Evolutionary conservation across 345 rosid species (phyloP).

Genomic region (Salix viminalis): DNA sequence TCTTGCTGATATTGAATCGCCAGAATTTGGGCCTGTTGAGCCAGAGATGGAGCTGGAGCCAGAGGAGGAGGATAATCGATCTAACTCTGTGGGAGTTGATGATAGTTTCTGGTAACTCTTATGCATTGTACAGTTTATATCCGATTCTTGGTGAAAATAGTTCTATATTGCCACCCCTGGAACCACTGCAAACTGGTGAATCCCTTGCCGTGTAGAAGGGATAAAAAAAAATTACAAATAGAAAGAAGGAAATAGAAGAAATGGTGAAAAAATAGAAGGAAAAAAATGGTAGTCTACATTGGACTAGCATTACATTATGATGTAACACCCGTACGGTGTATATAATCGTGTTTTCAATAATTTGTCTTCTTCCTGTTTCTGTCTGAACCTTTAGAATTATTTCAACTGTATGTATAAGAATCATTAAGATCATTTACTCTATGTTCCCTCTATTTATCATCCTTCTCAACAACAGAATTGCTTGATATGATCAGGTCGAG

Average conservation of each 20-base stretch:
- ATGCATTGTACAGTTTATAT: slow-evolving; percentile 50
- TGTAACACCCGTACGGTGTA: slow-evolving; percentile 25
- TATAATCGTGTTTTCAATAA: not conserved
- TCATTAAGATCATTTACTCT: not conserved
- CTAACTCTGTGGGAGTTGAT: slow-evolving; percentile 48
- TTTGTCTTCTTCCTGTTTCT: not conserved
- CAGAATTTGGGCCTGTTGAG: slow-evolving; percentile 57
- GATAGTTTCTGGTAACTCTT: slow-evolving; percentile 62
- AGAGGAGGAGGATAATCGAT: slow-evolving; percentile 54
- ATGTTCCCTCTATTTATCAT: not conserved
- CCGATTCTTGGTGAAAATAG: slow-evolving; percentile 25
- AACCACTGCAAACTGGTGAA: not conserved
- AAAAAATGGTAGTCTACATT: slow-evolving; percentile 33
- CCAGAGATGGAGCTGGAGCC: slow-evolving; percentile 62
- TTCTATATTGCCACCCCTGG: not conserved
- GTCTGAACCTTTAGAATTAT: not conserved
- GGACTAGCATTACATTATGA: slow-evolving; percentile 30
- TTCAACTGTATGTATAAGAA: not conserved
- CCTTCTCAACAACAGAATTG: not conserved
- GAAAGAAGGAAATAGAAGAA: not conserved
- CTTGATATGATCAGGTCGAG: not conserved
- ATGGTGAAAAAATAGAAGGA: not conserved
- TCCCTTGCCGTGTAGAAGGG: slow-evolving; percentile 21
- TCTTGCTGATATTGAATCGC: slow-evolving; percentile 69
- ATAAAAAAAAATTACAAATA: not conserved